Base-by-base conservation (phyloP, 768 basidiomycete genomes). In the Rhizopogon sp. region DNA sequence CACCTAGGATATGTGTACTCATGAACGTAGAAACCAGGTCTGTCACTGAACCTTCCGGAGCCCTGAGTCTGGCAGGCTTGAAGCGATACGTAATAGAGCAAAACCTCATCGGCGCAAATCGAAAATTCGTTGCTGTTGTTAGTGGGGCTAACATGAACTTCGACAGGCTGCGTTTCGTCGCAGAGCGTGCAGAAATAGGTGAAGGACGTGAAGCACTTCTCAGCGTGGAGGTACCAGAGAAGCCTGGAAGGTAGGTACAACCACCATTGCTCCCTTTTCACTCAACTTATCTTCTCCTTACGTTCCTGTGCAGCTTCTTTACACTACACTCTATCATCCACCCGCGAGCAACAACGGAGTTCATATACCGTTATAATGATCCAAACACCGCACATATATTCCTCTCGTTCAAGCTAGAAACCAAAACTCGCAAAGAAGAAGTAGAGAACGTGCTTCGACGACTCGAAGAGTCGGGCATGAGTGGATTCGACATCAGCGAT, bases 81-180 rank as follows among this genome's bases (percentile, higher is more conserved):
- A 99, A 98, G 68, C 84, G 83, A 11, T 81, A 96, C 67, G 93
- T 99, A 62, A 60, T 83, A 35, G 72, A 85, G 55, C 91, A 97
- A 69, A 79, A 87, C 50, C 82, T 98, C 35, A 62, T 93, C 50
- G 91, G 90, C 39, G 84, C 90, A 2, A 79, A 88, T 54, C 92
- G 92, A 73, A 85, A 82, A 55, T 97, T 95, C 60, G 95, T 98
- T 31, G 94, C 83, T 5, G 85, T 98, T 51, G 75, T 98, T 59
- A 95, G 92, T 64, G 97, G 97, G 20, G 97, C 96, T 16, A 98
- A 99, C 73, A 97, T 99, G 92, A 98, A 99, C 74, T 99, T 99
- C 71, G 91, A 93, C 65, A 84, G 96, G 42, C 72, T 99, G 44
- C 84, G 97, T 9, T 99, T 98, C 67, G 95, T 99, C n/a, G 90